Base-by-base conservation (phyloP, 352 stramenopile genomes). In the Globisporangium iwayamae region DNA sequence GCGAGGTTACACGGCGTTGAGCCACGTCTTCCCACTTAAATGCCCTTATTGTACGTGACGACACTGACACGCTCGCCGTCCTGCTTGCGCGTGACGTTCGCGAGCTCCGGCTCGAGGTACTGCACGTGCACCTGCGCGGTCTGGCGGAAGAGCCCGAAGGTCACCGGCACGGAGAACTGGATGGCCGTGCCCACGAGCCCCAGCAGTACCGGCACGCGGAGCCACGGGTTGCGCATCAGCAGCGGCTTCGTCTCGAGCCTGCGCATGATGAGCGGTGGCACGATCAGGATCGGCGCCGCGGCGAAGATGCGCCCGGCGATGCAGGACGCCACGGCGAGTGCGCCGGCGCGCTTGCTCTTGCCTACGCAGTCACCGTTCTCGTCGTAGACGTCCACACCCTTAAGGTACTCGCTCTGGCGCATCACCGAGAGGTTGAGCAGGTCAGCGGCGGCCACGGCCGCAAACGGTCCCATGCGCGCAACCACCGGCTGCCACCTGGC, bases 361-460 rank as follows among this genome's bases (percentile, higher is more conserved):
- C 87, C 87, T 20, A 93, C 72, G 34, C 76, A 76, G 62, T 91
- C 84, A 63, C 85, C 85, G 54, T 89, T 77, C 70, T 92, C 81
- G 66, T 94, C 83, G 71, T 90, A 93, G 47, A 96, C 71, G 71
- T 92, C 68, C 11, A 96, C 82, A 51, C 87, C 87, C 48, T 85
- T 81, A 20, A 82, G 69, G 68, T 88, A 96, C 69, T 96, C 87
- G 66, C 81, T 92, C 66, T 94, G 83, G 18, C 87, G 78, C 85
- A 96, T 96, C 62, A 93, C 81, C 8, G 79, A 77, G 65, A 96
- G 81, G 58, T 96, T 96, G 58, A 96, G 80, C 39, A 93, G 60
- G 63, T 96, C 87, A 1, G 87, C 87, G 22, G 87, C 79, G 9
- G 87, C 85, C n/a, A 94, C 87, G 1, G 87, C 87, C 41, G 72